Percentiles rank a stretch among this genome's conserved stretches.
phyloP scores from a whole-genome alignment of 768 basidiomycete genomes.

The Boletus rubescentipes region DNA sequence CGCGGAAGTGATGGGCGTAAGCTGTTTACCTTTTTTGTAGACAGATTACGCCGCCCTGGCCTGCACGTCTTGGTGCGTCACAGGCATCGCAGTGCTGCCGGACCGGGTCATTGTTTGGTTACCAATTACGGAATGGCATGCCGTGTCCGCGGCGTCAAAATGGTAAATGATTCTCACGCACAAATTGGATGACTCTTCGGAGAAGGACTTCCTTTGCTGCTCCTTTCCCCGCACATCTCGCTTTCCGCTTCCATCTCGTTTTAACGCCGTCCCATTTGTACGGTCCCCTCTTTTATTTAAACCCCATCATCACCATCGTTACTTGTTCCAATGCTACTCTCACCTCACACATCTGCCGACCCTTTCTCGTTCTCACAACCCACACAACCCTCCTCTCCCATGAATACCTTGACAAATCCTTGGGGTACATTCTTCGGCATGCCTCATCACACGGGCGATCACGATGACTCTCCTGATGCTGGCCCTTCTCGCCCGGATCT shows the following conservation, averaged over 20 bases:
- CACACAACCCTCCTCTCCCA: conserved; percentile 1
- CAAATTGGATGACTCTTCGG: conserved; percentile 19
- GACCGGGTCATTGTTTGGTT: too few relatives aligned
- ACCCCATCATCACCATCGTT: neutral
- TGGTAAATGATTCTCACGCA: conserved; percentile 14
- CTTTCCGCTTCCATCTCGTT: neutral
- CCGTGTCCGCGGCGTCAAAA: neutral
- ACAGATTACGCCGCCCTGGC: neutral
- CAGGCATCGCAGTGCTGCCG: too few relatives aligned
- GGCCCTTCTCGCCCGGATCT: conserved; percentile 25
- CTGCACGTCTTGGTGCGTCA: too few relatives aligned
- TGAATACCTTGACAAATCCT: conserved; percentile 7
- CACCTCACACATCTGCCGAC: neutral
- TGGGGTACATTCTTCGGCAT: conserved; percentile 8
- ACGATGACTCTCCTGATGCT: neutral
- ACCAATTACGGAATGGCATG: neutral
- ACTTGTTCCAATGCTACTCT: neutral
- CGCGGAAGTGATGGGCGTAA: neutral
- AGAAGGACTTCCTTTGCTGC: neutral
- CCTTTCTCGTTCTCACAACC: conserved; percentile 7
- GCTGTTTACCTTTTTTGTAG: neutral
- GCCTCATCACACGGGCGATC: conserved; percentile 4
- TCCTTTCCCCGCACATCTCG: conserved; percentile 18
- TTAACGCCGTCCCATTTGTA: neutral
- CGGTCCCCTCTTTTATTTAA: conserved; percentile 2